Percentiles rank a stretch among this genome's conserved stretches.
Conservation (phyloP, 2,329 filamentous ascomycete genomes). For the Colletotrichum sp. region DNA sequence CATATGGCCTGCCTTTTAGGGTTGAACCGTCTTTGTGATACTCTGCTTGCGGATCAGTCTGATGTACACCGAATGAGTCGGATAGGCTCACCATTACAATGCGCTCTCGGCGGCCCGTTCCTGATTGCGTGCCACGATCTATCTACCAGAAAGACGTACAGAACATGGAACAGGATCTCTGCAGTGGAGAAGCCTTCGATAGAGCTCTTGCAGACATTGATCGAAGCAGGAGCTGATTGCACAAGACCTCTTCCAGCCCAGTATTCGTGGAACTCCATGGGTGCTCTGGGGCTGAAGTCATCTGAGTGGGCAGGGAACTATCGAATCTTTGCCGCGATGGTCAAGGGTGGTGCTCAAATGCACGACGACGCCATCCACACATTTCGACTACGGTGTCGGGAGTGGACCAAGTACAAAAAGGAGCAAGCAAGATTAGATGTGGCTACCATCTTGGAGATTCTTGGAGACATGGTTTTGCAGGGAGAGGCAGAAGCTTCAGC, state of each 20-base stretch:
- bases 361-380: background rate
- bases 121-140: background rate
- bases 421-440: background rate
- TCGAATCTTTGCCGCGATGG: background rate
- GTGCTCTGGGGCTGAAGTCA: background rate
- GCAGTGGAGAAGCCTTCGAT: background rate
- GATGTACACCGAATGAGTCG: background rate
- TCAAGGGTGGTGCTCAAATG: background rate
- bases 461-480: background rate
- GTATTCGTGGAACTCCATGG: background rate
- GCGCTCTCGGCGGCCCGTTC: background rate
- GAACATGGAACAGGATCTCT: background rate
- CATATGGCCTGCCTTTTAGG: background rate
- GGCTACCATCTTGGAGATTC: background rate
- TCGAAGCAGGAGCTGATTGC: background rate
- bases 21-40: background rate
- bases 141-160: background rate
- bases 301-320: background rate
- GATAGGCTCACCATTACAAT: constrained; percentile 1
- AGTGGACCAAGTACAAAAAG: background rate
- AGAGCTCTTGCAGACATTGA: background rate
- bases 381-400: background rate
- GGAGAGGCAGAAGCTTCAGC: background rate
- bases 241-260: background rate
- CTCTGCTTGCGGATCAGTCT: background rate